Base-by-base conservation (phyloP, 2,329 filamentous ascomycete species). In the Colletotrichum phormii region DNA sequence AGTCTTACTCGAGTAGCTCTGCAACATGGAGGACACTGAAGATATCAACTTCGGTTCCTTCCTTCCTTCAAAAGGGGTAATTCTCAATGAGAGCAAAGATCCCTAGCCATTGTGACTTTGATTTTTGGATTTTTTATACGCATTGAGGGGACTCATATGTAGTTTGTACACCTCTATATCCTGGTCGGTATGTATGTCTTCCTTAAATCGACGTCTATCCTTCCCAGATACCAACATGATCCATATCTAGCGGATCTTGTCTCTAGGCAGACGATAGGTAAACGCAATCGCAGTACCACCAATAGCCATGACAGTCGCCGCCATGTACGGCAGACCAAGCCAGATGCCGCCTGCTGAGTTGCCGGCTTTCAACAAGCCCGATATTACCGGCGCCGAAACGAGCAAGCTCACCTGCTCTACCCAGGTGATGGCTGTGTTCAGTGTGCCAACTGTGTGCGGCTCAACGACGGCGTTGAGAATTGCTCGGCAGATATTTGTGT, bases 381-480 rank as follows among this genome's bases (percentile, higher is more conserved):
- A 86, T 42, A 90, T 79, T 0, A 85, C 72, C 0, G 88, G 88
- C 1, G 83, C 82, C 0, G 84, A 84, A 5, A 86, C 61, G 72
- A 89, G 83, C 2, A 84, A 75, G n/a, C 88, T 86, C 12, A 85
- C 53, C 9, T 84, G 86, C 73, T 91, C 88, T 37, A 87, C 77
- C 29, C 89, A 81, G 2, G 84, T 83, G 11, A 91, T 81, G 4
- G 87, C 80, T 5, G 86, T 87, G 77, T 90, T 91, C 29, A 90
- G 80, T 0, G 86, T 85, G 26, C 87, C 89, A 13, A 89, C 82
- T 5, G 89, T 86, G 71, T 88, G 84, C 26, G 85, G 82, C 75
- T 89, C 87, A 13, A 91, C 86, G 12, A 90, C 77, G 11, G 84
- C 83, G 57, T 86, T 89, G n/a, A 90, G 77, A 7, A 90, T 78